These are phyloP conservation scores for Mitragyna speciosa DNA, from an alignment of 257 asterid species.

Conservation along the genomic window DNA sequence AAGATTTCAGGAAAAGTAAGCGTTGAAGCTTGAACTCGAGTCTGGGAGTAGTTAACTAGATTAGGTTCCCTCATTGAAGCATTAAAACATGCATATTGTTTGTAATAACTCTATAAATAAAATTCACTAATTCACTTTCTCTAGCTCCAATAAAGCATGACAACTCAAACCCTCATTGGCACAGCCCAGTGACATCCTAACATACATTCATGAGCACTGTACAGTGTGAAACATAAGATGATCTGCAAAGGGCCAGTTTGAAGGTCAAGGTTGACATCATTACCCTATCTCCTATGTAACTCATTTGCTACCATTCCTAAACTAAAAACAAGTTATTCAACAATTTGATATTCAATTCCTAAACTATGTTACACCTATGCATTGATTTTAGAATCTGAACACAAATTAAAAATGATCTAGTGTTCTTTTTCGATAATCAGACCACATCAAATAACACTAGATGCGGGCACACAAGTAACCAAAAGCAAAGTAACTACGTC, in stretches of 20 bases:
- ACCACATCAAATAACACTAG: too few species aligned
- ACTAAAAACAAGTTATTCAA: too few species aligned
- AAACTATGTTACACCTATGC: too few species aligned
- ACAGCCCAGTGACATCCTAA: not conserved
- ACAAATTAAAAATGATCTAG: too few species aligned
- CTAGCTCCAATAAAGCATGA: not conserved
- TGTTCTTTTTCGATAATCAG: too few species aligned
- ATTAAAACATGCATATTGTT: not conserved
- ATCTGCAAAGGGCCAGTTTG: not conserved
- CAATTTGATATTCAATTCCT: too few species aligned
- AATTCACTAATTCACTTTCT: not conserved
- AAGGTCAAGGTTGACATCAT: not conserved
- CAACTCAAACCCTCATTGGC: not conserved
- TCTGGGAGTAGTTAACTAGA: slow-evolving; percentile 54
- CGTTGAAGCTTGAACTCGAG: slow-evolving; percentile 95
- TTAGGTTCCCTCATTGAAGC: slow-evolving; percentile 26
- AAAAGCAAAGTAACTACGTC: too few species aligned
- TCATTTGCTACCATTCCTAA: not conserved
- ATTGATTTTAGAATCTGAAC: too few species aligned
- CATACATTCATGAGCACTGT: not conserved
- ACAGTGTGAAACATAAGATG: not conserved
- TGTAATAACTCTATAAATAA: not conserved
- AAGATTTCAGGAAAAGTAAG: slow-evolving; percentile 80
- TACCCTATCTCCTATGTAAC: not conserved
- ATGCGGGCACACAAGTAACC: too few species aligned